Conservation (phyloP, 2,329 filamentous ascomycete species). For the Arachnomyces sp. region DNA sequence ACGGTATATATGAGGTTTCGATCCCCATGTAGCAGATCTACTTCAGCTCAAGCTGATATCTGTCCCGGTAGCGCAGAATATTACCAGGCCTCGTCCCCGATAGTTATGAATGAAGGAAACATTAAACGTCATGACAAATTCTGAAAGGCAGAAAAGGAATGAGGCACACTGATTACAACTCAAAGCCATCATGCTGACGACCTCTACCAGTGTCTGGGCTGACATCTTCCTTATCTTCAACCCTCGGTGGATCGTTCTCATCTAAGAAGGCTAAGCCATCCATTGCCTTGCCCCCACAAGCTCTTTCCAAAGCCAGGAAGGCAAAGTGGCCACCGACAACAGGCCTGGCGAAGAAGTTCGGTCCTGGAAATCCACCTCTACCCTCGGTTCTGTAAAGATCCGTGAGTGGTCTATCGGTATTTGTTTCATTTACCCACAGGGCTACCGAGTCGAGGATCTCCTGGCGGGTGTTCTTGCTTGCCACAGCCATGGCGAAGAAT, state of each 20-base stretch:
- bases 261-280: slow-evolving; percentile 47
- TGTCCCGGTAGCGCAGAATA: too few relatives aligned
- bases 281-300: slow-evolving; percentile 63
- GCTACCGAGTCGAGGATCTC: slow-evolving; percentile 69
- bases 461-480: slow-evolving; percentile 58
- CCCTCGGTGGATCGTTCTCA: slow-evolving; percentile 12
- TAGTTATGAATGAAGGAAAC: too few relatives aligned
- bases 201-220: too few relatives aligned
- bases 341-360: slow-evolving; percentile 71
- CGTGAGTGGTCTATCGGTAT: slow-evolving; percentile 67
- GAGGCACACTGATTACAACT: too few relatives aligned
- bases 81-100: too few relatives aligned
- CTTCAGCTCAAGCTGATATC: too few relatives aligned
- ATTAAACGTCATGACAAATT: too few relatives aligned
- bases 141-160: too few relatives aligned
- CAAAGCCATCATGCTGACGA: too few relatives aligned
- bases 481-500: slow-evolving; percentile 77
- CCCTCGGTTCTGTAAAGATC: slow-evolving; percentile 79
- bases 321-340: slow-evolving; percentile 83
- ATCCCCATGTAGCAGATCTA: too few relatives aligned
- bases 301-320: slow-evolving; percentile 71
- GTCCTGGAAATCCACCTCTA: slow-evolving; percentile 64
- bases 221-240: too few relatives aligned
- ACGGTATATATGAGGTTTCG: too few relatives aligned
- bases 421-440: slow-evolving; percentile 76